Percentiles rank a stretch among this genome's conserved stretches.
Conservation (phyloP, 2,329 filamentous ascomycete species). For the Diaporthe destruens region DNA sequence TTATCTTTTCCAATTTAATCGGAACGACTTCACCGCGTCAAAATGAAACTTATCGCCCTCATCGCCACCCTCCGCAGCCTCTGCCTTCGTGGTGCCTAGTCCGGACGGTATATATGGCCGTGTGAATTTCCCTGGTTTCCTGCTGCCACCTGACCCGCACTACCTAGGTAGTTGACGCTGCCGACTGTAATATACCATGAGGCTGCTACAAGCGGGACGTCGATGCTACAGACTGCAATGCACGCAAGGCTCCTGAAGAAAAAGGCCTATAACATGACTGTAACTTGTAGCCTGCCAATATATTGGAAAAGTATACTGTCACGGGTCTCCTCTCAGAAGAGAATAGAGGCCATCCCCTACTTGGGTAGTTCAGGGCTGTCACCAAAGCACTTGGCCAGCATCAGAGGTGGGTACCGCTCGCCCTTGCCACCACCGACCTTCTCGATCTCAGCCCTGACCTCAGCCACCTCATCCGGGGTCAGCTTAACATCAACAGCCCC, state of each 20-base stretch:
- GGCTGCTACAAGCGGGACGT: neutral
- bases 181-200: neutral
- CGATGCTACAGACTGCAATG: neutral
- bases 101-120: neutral
- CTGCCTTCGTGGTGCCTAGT: neutral
- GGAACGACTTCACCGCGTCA: neutral
- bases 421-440: conserved; percentile 43
- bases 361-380: conserved; percentile 38
- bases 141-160: neutral
- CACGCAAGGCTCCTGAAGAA: neutral
- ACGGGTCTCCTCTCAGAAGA: neutral
- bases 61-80: conserved; percentile 17
- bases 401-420: conserved; percentile 29
- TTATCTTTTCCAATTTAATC: neutral
- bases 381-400: conserved; percentile 35
- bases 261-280: neutral
- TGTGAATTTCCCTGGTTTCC: neutral
- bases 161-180: neutral
- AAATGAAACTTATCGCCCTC: conserved; percentile 19
- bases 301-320: neutral
- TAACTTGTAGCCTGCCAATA: neutral
- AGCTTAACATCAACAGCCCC: conserved; percentile 50
- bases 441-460: conserved; percentile 54
- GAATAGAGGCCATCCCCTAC: neutral
- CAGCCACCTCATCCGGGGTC: conserved; percentile 52